Evolutionary conservation across 495 filamentous ascomycete species (phyloP).

Genomic region (Rusavskia elegans): DNA sequence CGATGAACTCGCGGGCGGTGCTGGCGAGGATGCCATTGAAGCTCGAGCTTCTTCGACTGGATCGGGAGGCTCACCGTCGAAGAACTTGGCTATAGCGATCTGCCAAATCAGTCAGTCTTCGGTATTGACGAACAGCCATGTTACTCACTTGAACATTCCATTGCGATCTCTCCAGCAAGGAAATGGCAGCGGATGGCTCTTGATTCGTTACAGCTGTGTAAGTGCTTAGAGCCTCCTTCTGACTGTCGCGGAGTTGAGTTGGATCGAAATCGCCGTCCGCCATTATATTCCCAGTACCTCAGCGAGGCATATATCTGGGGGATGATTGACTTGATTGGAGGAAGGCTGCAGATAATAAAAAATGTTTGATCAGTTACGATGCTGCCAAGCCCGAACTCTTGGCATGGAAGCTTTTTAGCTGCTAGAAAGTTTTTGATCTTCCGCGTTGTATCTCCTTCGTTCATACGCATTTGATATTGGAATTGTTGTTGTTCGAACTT

Average conservation of each 20-base stretch:
- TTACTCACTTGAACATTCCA: constrained; percentile 81
- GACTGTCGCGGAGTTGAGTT: constrained; percentile 50
- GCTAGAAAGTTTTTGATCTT: too few species aligned
- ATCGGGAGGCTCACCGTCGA: constrained; percentile 83
- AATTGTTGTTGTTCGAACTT: too few species aligned
- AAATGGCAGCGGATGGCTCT: constrained; percentile 58
- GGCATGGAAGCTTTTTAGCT: too few species aligned
- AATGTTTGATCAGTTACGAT: too few species aligned
- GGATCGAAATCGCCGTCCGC: constrained; percentile 37
- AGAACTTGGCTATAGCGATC: constrained; percentile 94
- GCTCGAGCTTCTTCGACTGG: constrained; percentile 62
- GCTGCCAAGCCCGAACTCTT: too few species aligned
- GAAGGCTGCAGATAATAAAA: too few species aligned
- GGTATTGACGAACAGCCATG: not conserved
- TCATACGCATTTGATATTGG: too few species aligned
- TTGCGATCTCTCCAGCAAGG: constrained; percentile 66
- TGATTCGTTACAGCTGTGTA: constrained; percentile 82
- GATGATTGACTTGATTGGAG: too few species aligned
- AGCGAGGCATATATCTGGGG: too few species aligned
- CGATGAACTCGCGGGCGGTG: constrained; percentile 26
- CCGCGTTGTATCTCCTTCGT: too few species aligned
- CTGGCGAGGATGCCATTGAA: constrained; percentile 38
- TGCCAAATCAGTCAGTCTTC: constrained; percentile 21
- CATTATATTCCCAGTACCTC: constrained; percentile 1
- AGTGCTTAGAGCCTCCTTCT: constrained; percentile 70